Conservation (phyloP, 73 alveolate species). For the Paramecium tetraurelia region DNA sequence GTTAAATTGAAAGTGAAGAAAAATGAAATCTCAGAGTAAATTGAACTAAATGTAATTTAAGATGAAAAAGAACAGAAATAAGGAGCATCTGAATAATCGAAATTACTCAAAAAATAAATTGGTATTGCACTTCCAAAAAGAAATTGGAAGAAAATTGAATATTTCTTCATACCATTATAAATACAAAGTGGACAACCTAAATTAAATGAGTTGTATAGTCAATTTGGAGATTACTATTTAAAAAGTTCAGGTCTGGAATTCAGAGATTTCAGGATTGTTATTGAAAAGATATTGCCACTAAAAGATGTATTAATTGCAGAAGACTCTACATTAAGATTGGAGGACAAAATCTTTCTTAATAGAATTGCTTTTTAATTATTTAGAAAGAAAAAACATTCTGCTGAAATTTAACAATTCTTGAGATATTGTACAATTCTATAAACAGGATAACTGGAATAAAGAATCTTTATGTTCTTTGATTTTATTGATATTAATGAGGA, state of each 20-base stretch:
- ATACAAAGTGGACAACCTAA: neutral
- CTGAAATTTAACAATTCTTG: neutral
- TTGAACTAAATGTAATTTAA: neutral
- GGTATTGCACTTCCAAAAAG: neutral
- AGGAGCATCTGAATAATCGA: neutral
- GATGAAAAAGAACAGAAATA: neutral
- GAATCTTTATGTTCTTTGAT: neutral
- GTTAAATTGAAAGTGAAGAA: neutral
- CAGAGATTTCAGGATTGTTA: neutral
- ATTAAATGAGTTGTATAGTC: neutral
- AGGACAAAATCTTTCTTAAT: neutral
- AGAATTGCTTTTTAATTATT: neutral
- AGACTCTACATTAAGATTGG: neutral
- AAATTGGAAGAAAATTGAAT: constrained; percentile 48
- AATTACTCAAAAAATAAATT: neutral
- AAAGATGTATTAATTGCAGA: neutral
- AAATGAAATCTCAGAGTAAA: neutral
- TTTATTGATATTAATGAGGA: neutral
- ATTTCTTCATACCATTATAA: constrained; percentile 31
- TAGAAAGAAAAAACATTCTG: neutral
- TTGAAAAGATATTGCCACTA: neutral
- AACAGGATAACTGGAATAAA: neutral
- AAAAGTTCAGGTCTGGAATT: neutral
- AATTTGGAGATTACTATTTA: neutral
- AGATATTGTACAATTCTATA: neutral